Evolutionary conservation across 768 basidiomycete genomes (phyloP).

Genomic region (Rossbeevera mucosa): DNA sequence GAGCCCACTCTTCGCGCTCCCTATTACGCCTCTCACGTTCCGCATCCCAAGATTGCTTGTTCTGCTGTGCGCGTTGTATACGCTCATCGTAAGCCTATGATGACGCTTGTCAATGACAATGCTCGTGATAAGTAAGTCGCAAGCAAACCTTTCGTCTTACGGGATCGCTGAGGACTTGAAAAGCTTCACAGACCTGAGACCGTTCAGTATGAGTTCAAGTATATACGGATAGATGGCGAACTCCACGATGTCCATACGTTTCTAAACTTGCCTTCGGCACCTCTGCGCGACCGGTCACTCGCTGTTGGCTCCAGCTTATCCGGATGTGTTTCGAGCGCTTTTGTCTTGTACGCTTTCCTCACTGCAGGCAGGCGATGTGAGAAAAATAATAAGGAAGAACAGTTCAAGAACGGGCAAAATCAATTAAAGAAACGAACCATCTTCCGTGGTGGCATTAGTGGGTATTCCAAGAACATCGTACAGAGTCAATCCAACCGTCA

Average conservation of each 20-base stretch:
- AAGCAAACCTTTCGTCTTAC: conserved; percentile 49
- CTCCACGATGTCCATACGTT: conserved; percentile 40
- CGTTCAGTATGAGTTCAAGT: conserved; percentile 18
- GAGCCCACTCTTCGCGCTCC: conserved; percentile 54
- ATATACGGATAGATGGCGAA: conserved; percentile 17
- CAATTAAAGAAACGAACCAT: conserved; percentile 35
- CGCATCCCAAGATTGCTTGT: conserved; percentile 29
- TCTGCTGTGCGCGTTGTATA: conserved; percentile 27
- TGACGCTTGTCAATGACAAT: background rate
- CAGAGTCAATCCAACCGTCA: conserved; percentile 32
- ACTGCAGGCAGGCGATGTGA: conserved; percentile 31
- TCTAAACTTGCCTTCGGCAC: conserved; percentile 56
- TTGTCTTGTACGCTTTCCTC: conserved; percentile 62
- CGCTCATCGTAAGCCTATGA: conserved; percentile 46
- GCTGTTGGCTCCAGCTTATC: conserved; percentile 60
- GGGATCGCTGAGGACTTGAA: conserved; percentile 53
- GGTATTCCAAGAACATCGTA: conserved; percentile 46
- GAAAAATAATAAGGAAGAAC: background rate
- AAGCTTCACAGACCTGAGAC: conserved; percentile 57
- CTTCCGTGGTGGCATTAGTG: conserved; percentile 44
- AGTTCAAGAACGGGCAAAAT: background rate
- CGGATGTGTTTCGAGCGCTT: conserved; percentile 67
- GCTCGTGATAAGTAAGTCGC: background rate
- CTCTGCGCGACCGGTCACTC: conserved; percentile 46
- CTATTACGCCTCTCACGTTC: conserved; percentile 40